Evolutionary conservation across 23 red algal genomes (phyloP).

Genomic region (Chondrus crispus): DNA sequence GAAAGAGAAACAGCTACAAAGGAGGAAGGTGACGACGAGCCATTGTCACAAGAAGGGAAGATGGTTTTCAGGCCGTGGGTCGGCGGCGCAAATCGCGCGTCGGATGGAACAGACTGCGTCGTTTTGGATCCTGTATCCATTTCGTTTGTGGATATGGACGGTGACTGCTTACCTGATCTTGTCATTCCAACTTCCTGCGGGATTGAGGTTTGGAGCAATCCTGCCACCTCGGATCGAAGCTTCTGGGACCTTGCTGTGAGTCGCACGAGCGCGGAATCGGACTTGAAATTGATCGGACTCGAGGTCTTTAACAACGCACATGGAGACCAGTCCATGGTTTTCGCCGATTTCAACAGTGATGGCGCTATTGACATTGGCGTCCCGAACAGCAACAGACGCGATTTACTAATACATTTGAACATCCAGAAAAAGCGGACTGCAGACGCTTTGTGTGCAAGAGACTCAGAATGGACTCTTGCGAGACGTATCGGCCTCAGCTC

Average conservation of each 20-base stretch:
- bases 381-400: conserved; percentile 30
- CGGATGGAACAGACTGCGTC: background rate
- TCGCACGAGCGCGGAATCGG: background rate
- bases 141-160: conserved; percentile 89
- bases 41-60: background rate
- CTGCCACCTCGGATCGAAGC: background rate
- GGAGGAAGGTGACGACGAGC: background rate
- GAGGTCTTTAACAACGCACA: conserved; percentile 49
- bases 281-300: conserved; percentile 35
- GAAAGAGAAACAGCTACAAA: background rate
- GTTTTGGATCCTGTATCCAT: conserved; percentile 14
- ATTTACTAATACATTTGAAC: conserved; percentile 60
- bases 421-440: conserved; percentile 10
- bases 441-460: conserved; percentile 41
- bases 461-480: conserved; percentile 31
- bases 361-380: conserved; percentile 75
- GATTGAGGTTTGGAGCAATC: conserved; percentile 72
- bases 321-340: conserved; percentile 39
- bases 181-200: conserved; percentile 73
- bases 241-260: conserved; percentile 51
- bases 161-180: conserved; percentile 95
- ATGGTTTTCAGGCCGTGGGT: conserved; percentile 14
- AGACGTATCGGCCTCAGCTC: background rate
- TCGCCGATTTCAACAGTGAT: conserved; percentile 75
- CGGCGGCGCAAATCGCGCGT: background rate